Conservation (phyloP, 805 yeast genomes). For the Allodekkera sacchari region DNA sequence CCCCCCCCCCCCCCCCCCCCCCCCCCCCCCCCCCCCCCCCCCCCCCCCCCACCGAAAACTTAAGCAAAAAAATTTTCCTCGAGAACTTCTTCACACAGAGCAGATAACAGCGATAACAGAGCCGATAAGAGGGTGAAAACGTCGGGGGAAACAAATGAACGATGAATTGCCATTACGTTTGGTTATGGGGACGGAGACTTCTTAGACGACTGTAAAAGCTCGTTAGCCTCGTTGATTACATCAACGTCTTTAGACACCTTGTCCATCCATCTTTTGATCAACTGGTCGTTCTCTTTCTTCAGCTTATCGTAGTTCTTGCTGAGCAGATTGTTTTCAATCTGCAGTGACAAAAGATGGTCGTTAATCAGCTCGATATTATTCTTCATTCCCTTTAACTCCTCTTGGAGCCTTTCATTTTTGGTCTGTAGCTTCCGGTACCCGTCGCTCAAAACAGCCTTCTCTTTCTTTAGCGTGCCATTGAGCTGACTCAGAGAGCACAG, state of each 20-base stretch:
- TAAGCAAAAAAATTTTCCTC: neutral
- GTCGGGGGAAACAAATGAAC: no score
- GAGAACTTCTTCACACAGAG: no score
- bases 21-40: neutral
- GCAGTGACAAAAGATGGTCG: constrained; percentile 40
- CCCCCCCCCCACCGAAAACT: neutral
- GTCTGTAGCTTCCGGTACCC: constrained; percentile 17
- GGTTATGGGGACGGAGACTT: no score
- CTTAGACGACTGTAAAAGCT: constrained; percentile 16
- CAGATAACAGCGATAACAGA: no score
- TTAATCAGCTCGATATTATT: constrained; percentile 40
- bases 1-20: neutral
- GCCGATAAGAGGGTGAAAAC: no score
- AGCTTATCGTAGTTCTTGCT: constrained; percentile 19
- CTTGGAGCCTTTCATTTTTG: constrained; percentile 14
- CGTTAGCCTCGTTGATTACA: constrained; percentile 32
- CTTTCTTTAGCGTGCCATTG: constrained; percentile 9
- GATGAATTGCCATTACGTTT: no score
- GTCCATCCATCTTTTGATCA: constrained; percentile 36
- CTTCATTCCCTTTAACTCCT: constrained; percentile 30
- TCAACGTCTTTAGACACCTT: constrained; percentile 36
- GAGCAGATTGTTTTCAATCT: constrained; percentile 42
- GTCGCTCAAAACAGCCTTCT: constrained; percentile 14
- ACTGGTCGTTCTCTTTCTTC: constrained; percentile 28
- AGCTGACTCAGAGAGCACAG: no score